Evolutionary conservation across 1,139 yeast species (phyloP).

Genomic region (Geotrichum klebahnii): DNA sequence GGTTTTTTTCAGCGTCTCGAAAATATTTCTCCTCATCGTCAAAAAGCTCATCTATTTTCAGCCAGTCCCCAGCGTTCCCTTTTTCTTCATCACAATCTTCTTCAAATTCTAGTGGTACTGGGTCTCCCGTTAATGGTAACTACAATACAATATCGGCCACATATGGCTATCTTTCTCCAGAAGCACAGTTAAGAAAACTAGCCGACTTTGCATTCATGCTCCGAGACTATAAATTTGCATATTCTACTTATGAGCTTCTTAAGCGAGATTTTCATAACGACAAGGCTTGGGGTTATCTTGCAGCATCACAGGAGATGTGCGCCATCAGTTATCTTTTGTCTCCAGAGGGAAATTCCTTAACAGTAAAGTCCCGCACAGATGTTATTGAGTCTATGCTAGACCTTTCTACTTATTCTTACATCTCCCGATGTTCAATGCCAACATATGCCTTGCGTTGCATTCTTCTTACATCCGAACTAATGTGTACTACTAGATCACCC

Average conservation of each 20-base stretch:
- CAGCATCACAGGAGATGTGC: slow-evolving; percentile 84
- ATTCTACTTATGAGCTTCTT: slow-evolving; percentile 75
- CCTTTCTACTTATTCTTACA: slow-evolving; percentile 56
- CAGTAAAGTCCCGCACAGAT: slow-evolving; percentile 57
- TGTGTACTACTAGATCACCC: slow-evolving; percentile 33
- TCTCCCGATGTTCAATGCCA: slow-evolving; percentile 61
- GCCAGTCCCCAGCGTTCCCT: slow-evolving; percentile 32
- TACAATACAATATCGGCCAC: slow-evolving; percentile 49
- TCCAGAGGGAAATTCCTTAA: slow-evolving; percentile 42
- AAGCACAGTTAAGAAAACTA: slow-evolving; percentile 69
- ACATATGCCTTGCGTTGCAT: slow-evolving; percentile 55
- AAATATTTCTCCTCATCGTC: slow-evolving; percentile 46
- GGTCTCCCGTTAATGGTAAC: slow-evolving; percentile 25
- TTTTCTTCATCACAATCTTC: slow-evolving; percentile 33
- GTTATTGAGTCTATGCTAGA: slow-evolving; percentile 65
- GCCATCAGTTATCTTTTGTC: slow-evolving; percentile 68
- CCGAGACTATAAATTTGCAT: slow-evolving; percentile 81
- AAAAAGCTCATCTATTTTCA: slow-evolving; percentile 29
- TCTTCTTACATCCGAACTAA: slow-evolving; percentile 40
- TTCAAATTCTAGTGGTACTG: slow-evolving; percentile 23
- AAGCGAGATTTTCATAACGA: slow-evolving; percentile 75
- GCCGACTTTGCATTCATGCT: slow-evolving; percentile 93
- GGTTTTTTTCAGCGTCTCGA: slow-evolving; percentile 66
- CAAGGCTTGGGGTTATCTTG: slow-evolving; percentile 78
- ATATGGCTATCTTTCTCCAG: slow-evolving; percentile 61